Evolutionary conservation across 768 basidiomycete species (phyloP), one percentile per base, ranked within the genome.

Genomic region (Lactarius trivialis): DNA sequence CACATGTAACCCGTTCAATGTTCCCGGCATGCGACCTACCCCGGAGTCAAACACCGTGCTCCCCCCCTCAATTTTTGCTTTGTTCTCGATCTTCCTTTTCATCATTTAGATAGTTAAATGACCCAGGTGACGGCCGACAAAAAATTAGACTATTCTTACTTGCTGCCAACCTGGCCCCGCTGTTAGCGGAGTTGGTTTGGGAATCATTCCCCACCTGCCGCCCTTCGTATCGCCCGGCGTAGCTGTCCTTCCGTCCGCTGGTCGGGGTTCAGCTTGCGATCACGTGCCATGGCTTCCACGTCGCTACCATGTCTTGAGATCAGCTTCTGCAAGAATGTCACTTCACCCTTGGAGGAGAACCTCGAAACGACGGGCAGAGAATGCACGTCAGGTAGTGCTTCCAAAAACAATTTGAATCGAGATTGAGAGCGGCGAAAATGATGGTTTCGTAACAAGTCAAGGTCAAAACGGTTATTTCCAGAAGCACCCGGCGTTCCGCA

Each of bases 201-300:
- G 32, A 60, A 43, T 55, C 49, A 51, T 24, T 81, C 69, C 21
- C 76, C 76, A 14, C 83, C 81, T 30, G 30, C 30, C 36, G 84
- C 83, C 70, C 81, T 83, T 65, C 72, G 75, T 63, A 90, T 75
- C 33, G 83, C 86, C 70, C 84, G 78, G 68, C 72, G 76, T 69
- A 98, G 72, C 75, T 93, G 85, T 19, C 91, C 94, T 34, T 78
- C 81, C 2, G 93, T 97, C 70, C 87, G 82, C 76, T 98, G 96
- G 73, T 85, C 86, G 17, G 82, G 75, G 72, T 98, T 98, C 61
- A 89, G 72, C 73, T 79, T 86, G 61, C 84, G 76, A 75, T 98
- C 95, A 67, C 79, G 77, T 12, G 85, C 83, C 94, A 97, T 98
- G 54, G 74, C 77, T 32, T 82, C 80, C 26, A 86, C 75, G 75